These are phyloP conservation scores for Crithidia brevicula DNA, from an alignment of 208 protist genomes.

Conservation along the genomic window DNA sequence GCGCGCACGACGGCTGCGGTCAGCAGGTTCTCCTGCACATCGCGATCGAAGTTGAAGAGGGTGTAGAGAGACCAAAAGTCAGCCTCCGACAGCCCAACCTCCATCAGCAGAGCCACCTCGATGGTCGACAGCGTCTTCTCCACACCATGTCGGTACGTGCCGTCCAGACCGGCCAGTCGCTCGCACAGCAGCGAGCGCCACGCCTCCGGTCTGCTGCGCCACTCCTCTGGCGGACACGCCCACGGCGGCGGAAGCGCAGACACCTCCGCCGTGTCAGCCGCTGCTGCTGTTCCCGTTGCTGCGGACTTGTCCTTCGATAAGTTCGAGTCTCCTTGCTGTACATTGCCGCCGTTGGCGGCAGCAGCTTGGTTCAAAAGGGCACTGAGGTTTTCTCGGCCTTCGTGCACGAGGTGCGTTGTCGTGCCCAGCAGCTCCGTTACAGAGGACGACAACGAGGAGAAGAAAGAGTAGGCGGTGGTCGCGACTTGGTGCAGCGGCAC, in stretches of 20 bases:
- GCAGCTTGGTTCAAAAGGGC: not conserved
- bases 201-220: conserved; percentile 49
- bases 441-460: conserved; percentile 57
- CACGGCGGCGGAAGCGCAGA: conserved; percentile 45
- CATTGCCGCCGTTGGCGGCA: not conserved
- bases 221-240: conserved; percentile 60
- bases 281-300: not conserved
- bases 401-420: conserved; percentile 49
- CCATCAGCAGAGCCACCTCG: conserved; percentile 55
- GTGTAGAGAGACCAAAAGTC: conserved; percentile 40
- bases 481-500: conserved; percentile 62
- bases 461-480: conserved; percentile 62
- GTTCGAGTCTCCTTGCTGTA: too few species aligned
- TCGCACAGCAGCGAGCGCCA: conserved; percentile 61
- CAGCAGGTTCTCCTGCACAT: conserved; percentile 74
- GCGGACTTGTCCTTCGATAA: not conserved
- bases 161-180: conserved; percentile 53
- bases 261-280: not conserved
- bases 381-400: conserved; percentile 48
- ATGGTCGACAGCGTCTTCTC: conserved; percentile 49
- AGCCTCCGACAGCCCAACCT: conserved; percentile 57
- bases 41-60: conserved; percentile 60
- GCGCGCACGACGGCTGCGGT: conserved; percentile 36
- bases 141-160: conserved; percentile 68
- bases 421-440: conserved; percentile 52